Conservation (phyloP, 2,329 filamentous ascomycete genomes). For the Apiospora phragmitis region DNA sequence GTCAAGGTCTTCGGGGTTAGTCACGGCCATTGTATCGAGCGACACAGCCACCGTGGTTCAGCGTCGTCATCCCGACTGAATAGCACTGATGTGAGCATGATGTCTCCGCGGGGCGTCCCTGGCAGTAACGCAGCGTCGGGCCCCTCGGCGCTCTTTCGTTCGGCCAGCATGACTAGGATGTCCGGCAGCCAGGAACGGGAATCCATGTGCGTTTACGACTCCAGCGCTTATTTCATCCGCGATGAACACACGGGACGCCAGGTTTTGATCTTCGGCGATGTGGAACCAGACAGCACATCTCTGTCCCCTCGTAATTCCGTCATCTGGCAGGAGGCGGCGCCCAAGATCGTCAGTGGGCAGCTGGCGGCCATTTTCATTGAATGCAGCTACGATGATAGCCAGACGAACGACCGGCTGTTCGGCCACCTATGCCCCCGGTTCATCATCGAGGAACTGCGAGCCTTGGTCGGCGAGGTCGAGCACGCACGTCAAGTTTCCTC, state of each 20-base stretch:
- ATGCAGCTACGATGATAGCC: constrained; percentile 86
- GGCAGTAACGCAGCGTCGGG: constrained; percentile 27
- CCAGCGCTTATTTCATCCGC: constrained; percentile 90
- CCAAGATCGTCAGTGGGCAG: constrained; percentile 72
- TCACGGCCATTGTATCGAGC: constrained; percentile 85
- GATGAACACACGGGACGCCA: constrained; percentile 70
- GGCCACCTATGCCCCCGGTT: constrained; percentile 87
- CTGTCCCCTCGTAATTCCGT: constrained; percentile 76
- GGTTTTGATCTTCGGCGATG: constrained; percentile 91
- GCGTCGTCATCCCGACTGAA: constrained; percentile 50
- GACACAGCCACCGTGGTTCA: constrained; percentile 65
- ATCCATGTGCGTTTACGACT: constrained; percentile 73
- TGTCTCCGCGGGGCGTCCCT: constrained; percentile 24
- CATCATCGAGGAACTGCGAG: constrained; percentile 74
- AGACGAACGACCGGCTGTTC: constrained; percentile 76
- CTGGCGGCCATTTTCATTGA: constrained; percentile 90
- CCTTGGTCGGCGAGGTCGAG: constrained; percentile 71
- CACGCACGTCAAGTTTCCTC: constrained; percentile 43
- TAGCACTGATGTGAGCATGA: constrained; percentile 45
- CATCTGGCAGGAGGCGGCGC: constrained; percentile 87
- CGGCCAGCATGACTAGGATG: constrained; percentile 26
- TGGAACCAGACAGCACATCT: constrained; percentile 88
- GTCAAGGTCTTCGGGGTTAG: constrained; percentile 85
- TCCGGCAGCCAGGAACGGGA: constrained; percentile 38
- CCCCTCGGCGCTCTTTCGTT: constrained; percentile 24